Evolutionary conservation across 805 yeast genomes (phyloP).

Genomic region (Ogataea nitratoaversa): DNA sequence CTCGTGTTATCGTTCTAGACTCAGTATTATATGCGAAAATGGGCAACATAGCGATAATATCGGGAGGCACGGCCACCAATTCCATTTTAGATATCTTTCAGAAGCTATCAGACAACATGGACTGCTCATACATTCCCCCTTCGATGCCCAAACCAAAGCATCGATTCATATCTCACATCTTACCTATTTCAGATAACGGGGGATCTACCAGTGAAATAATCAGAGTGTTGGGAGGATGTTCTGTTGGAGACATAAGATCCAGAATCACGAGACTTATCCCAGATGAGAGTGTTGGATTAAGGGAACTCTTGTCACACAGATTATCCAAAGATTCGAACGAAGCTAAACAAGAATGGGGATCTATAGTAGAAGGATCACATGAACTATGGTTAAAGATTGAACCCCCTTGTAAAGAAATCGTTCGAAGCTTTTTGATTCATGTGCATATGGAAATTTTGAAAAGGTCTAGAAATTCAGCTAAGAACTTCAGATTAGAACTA

Average conservation of each 20-base stretch:
- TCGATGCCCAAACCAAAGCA: background rate
- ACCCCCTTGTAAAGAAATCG: constrained; percentile 61
- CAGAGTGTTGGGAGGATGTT: constrained; percentile 88
- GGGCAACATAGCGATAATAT: constrained; percentile 38
- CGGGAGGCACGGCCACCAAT: constrained; percentile 89
- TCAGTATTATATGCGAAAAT: too few relatives aligned
- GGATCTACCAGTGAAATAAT: constrained; percentile 90
- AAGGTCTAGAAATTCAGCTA: constrained; percentile 49
- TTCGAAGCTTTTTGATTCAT: constrained; percentile 72
- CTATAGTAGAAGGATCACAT: constrained; percentile 76
- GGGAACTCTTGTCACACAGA: constrained; percentile 43
- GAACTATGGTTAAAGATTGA: constrained; percentile 59
- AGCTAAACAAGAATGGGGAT: constrained; percentile 73
- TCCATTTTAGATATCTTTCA: constrained; percentile 60
- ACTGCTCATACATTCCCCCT: background rate
- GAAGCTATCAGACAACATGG: constrained; percentile 27
- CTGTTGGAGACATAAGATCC: constrained; percentile 88
- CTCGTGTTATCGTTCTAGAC: too few relatives aligned
- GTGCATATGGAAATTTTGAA: constrained; percentile 75
- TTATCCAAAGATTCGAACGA: constrained; percentile 40
- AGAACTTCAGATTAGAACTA: constrained; percentile 64
- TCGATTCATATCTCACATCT: constrained; percentile 51
- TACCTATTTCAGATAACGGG: constrained; percentile 91
- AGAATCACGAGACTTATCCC: constrained; percentile 73
- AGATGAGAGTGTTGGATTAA: constrained; percentile 35